These are phyloP conservation scores for Albizia julibrissin DNA, from an alignment of 306 rosid species.

Conservation along the genomic window DNA sequence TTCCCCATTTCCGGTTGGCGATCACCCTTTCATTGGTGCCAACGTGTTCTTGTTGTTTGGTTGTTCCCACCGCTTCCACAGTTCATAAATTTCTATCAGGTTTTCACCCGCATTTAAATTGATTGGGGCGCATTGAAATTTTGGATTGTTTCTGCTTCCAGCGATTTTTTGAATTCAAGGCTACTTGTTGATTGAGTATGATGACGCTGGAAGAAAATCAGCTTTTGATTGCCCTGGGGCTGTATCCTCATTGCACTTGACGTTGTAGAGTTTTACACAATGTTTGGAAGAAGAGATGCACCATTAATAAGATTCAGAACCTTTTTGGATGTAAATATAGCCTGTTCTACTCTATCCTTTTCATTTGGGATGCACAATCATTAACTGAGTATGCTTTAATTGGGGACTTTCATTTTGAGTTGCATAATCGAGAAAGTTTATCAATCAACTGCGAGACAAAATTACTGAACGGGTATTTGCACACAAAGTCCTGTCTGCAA, in stretches of 20 bases:
- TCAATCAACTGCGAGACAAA: background rate
- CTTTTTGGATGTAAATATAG: background rate
- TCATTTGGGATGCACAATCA: background rate
- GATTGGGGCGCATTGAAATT: background rate
- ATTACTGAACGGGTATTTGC: background rate
- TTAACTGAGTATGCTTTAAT: background rate
- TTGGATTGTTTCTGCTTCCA: slow-evolving; percentile 2
- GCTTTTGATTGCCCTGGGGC: background rate
- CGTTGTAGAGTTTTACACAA: background rate
- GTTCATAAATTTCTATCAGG: background rate
- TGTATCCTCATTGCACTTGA: background rate
- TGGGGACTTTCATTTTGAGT: background rate
- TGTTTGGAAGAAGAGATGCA: background rate
- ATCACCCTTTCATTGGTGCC: background rate
- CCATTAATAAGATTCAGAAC: background rate
- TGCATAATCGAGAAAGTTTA: background rate
- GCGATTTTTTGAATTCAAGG: background rate
- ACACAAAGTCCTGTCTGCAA: background rate
- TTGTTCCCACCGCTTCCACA: background rate
- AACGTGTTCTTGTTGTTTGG: background rate
- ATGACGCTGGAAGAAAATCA: background rate
- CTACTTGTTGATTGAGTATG: background rate
- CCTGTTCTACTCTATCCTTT: background rate
- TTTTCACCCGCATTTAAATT: background rate
- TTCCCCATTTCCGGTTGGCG: background rate